A percentile compares a stretch with the other conserved stretches of the same genome.
These are phyloP conservation scores for Mycocentrospora acerina DNA, from an alignment of 2,329 filamentous ascomycete genomes.

Conservation along the genomic window DNA sequence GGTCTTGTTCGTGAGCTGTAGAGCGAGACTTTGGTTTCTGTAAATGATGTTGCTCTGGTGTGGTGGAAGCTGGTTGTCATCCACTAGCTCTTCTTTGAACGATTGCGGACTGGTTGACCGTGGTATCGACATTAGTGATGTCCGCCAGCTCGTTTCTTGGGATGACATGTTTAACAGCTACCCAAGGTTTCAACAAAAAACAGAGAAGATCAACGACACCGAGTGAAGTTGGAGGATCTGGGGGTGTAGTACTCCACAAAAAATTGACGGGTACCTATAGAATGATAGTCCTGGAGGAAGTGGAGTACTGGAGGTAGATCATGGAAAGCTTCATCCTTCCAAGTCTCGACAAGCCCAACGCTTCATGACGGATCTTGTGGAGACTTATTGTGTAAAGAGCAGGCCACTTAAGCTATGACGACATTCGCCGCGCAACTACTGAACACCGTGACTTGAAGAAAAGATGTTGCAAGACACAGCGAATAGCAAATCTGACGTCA, in stretches of 20 bases:
- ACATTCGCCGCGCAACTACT: slow-evolving; percentile 3
- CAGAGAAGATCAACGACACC: slow-evolving; percentile 1
- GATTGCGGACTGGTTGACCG: slow-evolving; percentile 3
- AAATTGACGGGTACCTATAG: slow-evolving; percentile 6
- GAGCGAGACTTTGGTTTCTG: slow-evolving; percentile 1
- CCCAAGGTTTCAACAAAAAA: background rate
- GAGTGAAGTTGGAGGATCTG: slow-evolving; percentile 1
- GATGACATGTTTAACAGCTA: slow-evolving; percentile 3
- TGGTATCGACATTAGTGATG: slow-evolving; percentile 1
- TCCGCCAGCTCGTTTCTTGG: background rate
- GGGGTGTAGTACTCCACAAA: slow-evolving; percentile 1
- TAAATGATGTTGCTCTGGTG: background rate
- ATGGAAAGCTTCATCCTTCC: slow-evolving; percentile 7
- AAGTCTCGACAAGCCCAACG: slow-evolving; percentile 6
- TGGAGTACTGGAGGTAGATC: slow-evolving; percentile 3
- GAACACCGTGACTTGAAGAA: background rate
- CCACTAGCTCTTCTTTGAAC: slow-evolving; percentile 1
- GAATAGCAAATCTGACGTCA: slow-evolving; percentile 15
- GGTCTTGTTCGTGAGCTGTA: slow-evolving; percentile 4
- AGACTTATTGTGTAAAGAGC: background rate
- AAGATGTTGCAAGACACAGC: background rate
- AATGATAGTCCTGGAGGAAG: slow-evolving; percentile 1
- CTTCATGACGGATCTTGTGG: background rate
- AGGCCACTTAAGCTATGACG: slow-evolving; percentile 4
- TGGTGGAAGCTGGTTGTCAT: slow-evolving; percentile 1